Conservation (phyloP, 2,329 filamentous ascomycete genomes). For the Talaromyces amestolkiae region DNA sequence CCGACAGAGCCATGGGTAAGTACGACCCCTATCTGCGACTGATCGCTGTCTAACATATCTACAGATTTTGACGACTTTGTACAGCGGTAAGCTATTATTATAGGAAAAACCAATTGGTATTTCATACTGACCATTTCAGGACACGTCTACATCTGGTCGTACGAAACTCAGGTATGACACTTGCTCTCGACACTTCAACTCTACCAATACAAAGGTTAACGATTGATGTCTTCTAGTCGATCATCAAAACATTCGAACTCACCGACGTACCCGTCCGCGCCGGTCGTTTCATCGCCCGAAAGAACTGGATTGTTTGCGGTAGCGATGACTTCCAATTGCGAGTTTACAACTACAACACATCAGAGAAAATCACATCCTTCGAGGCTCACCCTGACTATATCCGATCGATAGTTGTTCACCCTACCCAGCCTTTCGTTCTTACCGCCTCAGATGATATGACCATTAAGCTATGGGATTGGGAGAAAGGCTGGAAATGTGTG, state of each 20-base stretch:
- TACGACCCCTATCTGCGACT: constrained; percentile 17
- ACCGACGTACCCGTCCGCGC: constrained; percentile 97
- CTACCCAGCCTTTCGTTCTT: constrained; percentile 89
- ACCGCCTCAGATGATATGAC: constrained; percentile 98
- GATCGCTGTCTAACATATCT: constrained; percentile 25
- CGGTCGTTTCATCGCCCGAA: constrained; percentile 91
- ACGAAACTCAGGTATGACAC: constrained; percentile 71
- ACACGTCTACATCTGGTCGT: constrained; percentile 99
- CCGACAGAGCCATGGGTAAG: constrained; percentile 91
- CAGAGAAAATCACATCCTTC: constrained; percentile 95
- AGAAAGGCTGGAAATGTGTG: constrained; percentile 96
- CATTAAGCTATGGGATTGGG: constrained; percentile 99
- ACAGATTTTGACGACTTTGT: constrained; percentile 81
- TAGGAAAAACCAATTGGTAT: not conserved
- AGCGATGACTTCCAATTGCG: constrained; percentile 86
- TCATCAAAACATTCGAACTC: constrained; percentile 98
- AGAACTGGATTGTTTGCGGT: constrained; percentile 98
- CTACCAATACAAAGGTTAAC: not conserved
- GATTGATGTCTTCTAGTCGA: constrained; percentile 53
- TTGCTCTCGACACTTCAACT: not conserved
- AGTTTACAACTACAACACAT: constrained; percentile 99
- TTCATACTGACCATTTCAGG: constrained; percentile 52
- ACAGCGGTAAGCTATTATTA: constrained; percentile 67
- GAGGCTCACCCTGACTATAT: constrained; percentile 99
- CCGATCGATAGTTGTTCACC: constrained; percentile 91